Evolutionary conservation across 257 asterid genomes (phyloP), one percentile per base, ranked within the genome.

Genomic region (Primulina huaijiensis): DNA sequence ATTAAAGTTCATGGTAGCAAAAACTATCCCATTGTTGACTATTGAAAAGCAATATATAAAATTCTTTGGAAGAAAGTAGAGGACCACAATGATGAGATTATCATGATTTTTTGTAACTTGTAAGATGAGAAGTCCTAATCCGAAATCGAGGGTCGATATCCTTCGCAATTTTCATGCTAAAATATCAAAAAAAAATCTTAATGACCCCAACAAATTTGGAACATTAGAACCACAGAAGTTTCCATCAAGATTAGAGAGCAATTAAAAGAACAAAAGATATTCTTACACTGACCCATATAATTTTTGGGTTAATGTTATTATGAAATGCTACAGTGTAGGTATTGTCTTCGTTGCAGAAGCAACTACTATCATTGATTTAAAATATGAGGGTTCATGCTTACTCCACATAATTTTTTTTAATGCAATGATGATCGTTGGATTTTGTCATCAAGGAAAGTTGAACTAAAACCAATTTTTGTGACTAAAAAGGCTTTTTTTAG

Each of bases 71-170:
- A 40, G 60, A 63, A 55, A 73, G 71, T 67, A 70, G 76, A 76
- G 90, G 95, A 85, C 91, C 88, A 88, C 90, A 80, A 60, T 76
- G 69, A 78, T 74, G 74, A 73, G 35, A 61, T 31, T 57, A 33
- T 74, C 79, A 73, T 76, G 76, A 81, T 80, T 69, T 68, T 67
- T 78, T 67, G 56, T n/a, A 46, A 79, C 72, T 74, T 77, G 52
- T 74, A 33, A 46, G 84, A 76, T 81, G 85, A 70, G 73, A 27
- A 60, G 88, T 84, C 85, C 35, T 74, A 75, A 77, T 81, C 88
- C 65, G 59, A 75, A 86, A 68, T 71, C 77, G 73, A 74, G 72
- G 33, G 55, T 69, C 71, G 50, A 73, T 86, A 23, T 67, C 19
- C 35, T 77, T 79, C 76, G 75, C 62, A 61, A 60, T 80, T 76